Base-by-base conservation (phyloP, 768 basidiomycete species). In the Suillus occidentalis region DNA sequence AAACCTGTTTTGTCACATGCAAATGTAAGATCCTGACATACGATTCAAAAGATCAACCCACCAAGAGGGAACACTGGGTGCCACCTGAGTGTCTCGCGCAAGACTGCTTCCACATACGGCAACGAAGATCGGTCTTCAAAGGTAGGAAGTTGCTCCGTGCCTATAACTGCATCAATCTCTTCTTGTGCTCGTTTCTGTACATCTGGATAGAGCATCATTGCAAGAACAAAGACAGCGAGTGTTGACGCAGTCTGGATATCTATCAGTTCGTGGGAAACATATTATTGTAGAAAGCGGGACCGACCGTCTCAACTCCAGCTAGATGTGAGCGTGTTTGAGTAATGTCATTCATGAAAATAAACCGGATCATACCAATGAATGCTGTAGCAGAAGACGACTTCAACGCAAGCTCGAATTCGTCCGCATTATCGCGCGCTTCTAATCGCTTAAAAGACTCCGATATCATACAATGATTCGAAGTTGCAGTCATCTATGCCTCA, bases 61-160 rank as follows among this genome's bases (percentile, higher is more conserved):
- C 74, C 76, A 62, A 75, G 62, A 6, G 74, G 74, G 65, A 77
- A 72, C 10, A 75, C 76, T 6, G 74, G 74, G 52, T 77, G 72
- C 74, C 74, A 75, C 57, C 74, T 74, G 56, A 76, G 42, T 20
- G 73, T 76, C 69, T 78, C 78, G 42, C 78, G 78, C 60, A 79
- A 47, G 61, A 78, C 61, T 22, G 77, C 77, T 3, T 73, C 70
- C 1, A 78, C 59, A 50, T 77, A 78, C 36, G 75, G 76, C 52
- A 80, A 62, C 4, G 68, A 69, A 7, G 67, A 5, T 39, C 71
- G 63, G 63, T 79, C 78, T 22, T 63, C 69, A 31, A 74, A 72
- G 31, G 67, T 45, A 1, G 77, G 73, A 6, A 79, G 62, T 34
- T 77, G 67, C 5, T 69, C 37, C 3, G 52, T 63, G 62, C 80